A percentile compares a stretch with the other conserved stretches of the same genome.
These are phyloP conservation scores for barrel medic (Medicago truncatula) DNA, from an alignment of 306 rosid species.

Conservation along the genomic window DNA sequence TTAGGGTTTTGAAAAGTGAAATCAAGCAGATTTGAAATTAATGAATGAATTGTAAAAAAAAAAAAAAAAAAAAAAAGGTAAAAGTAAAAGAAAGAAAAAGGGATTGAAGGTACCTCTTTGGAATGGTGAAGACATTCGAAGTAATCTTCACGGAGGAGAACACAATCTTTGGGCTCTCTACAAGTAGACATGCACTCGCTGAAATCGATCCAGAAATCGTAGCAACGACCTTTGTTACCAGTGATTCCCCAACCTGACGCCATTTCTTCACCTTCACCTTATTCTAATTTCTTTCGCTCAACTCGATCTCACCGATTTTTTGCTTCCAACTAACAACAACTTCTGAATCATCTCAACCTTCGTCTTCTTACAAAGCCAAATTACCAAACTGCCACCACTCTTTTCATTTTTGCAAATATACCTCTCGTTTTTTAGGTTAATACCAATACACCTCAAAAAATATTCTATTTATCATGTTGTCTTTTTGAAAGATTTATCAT, in stretches of 20 bases:
- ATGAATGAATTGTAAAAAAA: neutral
- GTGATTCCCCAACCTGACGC: constrained; percentile 99
- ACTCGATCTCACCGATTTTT: constrained; percentile 16
- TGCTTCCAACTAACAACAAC: neutral
- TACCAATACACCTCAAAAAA: no score
- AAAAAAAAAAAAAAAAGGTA: neutral
- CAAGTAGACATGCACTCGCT: constrained; percentile 98
- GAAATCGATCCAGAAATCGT: constrained; percentile 99
- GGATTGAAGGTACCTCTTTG: constrained; percentile 72
- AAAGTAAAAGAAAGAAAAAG: neutral
- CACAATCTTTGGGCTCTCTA: constrained; percentile 91
- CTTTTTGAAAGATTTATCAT: no score
- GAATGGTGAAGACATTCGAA: constrained; percentile 98
- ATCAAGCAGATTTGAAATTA: neutral
- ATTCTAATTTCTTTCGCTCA: neutral
- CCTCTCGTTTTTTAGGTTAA: no score
- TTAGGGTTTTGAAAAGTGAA: constrained; percentile 39
- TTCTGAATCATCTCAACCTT: neutral
- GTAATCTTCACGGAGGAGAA: constrained; percentile 97
- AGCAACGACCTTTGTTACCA: constrained; percentile 97
- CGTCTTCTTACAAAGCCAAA: neutral
- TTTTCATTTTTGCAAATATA: neutral
- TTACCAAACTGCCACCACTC: constrained; percentile 22
- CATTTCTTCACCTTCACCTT: constrained; percentile 45
- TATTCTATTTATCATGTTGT: no score